Evolutionary conservation across 2,329 filamentous ascomycete genomes (phyloP).

Genomic region (Lasiodiplodia hormozganensis): DNA sequence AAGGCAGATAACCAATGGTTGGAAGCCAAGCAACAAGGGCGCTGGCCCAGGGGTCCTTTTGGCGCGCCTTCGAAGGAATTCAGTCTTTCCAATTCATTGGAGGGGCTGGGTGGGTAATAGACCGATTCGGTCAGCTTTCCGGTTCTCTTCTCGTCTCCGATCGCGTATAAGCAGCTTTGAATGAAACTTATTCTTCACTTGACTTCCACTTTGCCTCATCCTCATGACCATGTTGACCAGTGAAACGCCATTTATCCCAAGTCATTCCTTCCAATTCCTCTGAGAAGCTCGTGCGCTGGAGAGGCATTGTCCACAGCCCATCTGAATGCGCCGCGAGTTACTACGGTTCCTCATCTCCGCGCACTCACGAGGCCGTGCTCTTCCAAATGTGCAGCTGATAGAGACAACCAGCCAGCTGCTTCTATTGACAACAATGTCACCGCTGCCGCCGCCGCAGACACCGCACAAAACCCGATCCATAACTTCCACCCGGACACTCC

Average conservation of each 20-base stretch:
- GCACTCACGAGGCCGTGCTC: neutral
- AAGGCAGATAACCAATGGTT: neutral
- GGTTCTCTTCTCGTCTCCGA: neutral
- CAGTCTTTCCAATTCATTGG: neutral
- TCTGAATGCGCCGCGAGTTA: neutral
- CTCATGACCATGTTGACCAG: neutral
- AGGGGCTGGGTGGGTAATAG: neutral
- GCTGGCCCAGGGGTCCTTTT: too few species aligned
- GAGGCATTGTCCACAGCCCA: neutral
- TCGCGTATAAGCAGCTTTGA: neutral
- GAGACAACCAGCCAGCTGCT: neutral
- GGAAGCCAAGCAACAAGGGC: too few species aligned
- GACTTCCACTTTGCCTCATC: neutral
- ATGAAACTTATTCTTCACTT: neutral
- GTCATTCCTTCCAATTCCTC: too few species aligned
- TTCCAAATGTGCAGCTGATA: neutral
- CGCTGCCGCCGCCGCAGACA: neutral
- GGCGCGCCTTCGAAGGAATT: neutral
- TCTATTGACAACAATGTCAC: neutral
- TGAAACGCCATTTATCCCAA: too few species aligned
- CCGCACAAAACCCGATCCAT: neutral
- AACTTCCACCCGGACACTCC: neutral
- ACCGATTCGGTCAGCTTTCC: neutral
- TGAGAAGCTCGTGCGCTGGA: too few species aligned
- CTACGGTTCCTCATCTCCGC: neutral